Conservation (phyloP, 2,329 filamentous ascomycete species). For the Epichloe uncinata region DNA sequence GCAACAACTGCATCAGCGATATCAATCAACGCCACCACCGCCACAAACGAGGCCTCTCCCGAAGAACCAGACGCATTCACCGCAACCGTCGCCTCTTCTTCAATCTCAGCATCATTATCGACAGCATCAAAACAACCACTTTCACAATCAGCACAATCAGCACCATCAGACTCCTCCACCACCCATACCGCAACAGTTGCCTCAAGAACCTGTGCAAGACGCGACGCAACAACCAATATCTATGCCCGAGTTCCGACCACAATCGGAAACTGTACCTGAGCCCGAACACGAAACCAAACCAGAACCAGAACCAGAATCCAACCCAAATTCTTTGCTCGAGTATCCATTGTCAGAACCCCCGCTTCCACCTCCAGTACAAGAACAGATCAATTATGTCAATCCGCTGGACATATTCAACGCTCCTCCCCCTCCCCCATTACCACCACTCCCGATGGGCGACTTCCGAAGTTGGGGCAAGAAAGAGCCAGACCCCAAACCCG, state of each 20-base stretch:
- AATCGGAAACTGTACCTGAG: not conserved
- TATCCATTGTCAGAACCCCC: not conserved
- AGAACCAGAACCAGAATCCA: not conserved
- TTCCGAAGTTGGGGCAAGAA: slow-evolving; percentile 9
- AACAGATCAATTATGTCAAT: slow-evolving; percentile 22
- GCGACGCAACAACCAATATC: not conserved
- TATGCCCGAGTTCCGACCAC: not conserved
- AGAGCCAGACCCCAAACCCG: slow-evolving; percentile 2
- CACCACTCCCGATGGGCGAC: slow-evolving; percentile 13
- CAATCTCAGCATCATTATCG: slow-evolving; percentile 4
- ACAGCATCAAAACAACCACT: not conserved
- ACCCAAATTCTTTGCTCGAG: not conserved
- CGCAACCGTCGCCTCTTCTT: slow-evolving; percentile 10
- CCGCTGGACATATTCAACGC: slow-evolving; percentile 24
- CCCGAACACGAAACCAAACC: not conserved
- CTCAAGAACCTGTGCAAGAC: slow-evolving; percentile 3
- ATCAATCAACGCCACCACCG: slow-evolving; percentile 8
- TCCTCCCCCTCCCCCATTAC: slow-evolving; percentile 15
- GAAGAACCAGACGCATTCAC: slow-evolving; percentile 15
- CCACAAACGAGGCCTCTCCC: slow-evolving; percentile 3
- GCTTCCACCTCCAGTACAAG: slow-evolving; percentile 3
- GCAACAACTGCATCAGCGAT: slow-evolving; percentile 17
- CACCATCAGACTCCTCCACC: slow-evolving; percentile 5
- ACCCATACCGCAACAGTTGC: slow-evolving; percentile 2
- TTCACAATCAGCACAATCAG: not conserved